A percentile compares a stretch with the other conserved stretches of the same genome.
Conservation (phyloP, 768 basidiomycete genomes). For the Mycena epipterygia region DNA sequence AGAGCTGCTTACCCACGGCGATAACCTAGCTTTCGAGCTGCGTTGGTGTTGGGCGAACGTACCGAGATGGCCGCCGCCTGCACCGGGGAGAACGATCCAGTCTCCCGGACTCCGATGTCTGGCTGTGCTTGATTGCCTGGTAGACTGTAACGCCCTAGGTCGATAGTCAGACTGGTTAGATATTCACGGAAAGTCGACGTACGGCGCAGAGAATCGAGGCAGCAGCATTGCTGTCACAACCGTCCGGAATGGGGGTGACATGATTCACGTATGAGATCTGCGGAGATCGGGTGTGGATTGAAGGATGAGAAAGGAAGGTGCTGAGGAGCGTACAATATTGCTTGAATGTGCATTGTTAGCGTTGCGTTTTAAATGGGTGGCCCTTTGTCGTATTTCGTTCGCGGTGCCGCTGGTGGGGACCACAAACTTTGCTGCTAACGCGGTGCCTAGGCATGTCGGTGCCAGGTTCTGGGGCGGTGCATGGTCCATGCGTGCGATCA, state of each 20-base stretch:
- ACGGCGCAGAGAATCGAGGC: conserved; percentile 86
- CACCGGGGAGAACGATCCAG: conserved; percentile 83
- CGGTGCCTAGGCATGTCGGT: too few relatives aligned
- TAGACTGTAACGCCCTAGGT: conserved; percentile 85
- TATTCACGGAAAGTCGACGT: conserved; percentile 37
- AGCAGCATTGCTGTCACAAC: conserved; percentile 72
- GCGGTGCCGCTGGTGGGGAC: conserved; percentile 49
- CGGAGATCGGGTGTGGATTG: neutral
- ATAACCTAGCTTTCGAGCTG: conserved; percentile 61
- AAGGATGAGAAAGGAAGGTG: neutral
- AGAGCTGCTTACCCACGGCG: conserved; percentile 65
- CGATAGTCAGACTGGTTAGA: neutral
- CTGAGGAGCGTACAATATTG: conserved; percentile 65
- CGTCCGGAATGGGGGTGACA: conserved; percentile 86
- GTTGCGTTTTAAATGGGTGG: conserved; percentile 71
- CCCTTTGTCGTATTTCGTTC: conserved; percentile 57
- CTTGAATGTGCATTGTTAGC: conserved; percentile 84
- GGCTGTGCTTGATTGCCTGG: conserved; percentile 83
- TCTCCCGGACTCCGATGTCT: conserved; percentile 76
- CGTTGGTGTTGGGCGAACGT: neutral
- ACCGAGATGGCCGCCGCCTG: conserved; percentile 88
- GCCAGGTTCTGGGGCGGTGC: too few relatives aligned
- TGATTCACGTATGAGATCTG: conserved; percentile 76
- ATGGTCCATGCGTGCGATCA: too few relatives aligned
- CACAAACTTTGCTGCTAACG: too few relatives aligned